Evolutionary conservation across 2,329 filamentous ascomycete genomes (phyloP), one percentile per base, ranked within the genome.

Genomic region (Cryphonectria radicalis): DNA sequence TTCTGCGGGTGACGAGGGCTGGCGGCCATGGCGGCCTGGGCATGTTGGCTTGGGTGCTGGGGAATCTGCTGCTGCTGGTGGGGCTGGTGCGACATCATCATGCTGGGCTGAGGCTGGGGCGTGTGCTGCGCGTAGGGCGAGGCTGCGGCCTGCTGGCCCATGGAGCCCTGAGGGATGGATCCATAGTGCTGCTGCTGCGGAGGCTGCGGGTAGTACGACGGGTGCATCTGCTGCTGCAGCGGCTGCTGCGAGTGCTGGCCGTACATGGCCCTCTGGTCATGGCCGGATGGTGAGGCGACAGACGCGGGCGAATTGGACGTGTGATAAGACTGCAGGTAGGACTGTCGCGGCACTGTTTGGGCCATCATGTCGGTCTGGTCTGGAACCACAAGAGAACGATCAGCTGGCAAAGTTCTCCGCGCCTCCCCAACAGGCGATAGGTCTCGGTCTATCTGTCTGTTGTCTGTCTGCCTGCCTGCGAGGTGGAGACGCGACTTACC

Each of bases 271-370:
- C 95, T 88, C 83, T 97, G 93, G 79, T 98, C 95, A 82, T 97
- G 94, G 70, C 90, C 88, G 71, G 94, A 93, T 32, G 94, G 92
- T 46, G 95, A 98, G 74, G 95, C 93, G 77, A 98, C 95, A 66
- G 95, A 97, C 55, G 94, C 93, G 65, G 95, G 95, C 69, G 95
- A 97, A 82, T 95, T 97, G 70, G 95, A 97, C 84, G 95, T 97
- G 81, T 98, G 93, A 80, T 98, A 98, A 79, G 97, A 97, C 73
- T 94, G 93, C 76, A 95, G 95, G 80, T 97, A 97, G 63, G 91
- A 88, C 76, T 91, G 89, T 81, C 91, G 89, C 82, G 93, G 92
- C 93, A 90, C 87, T 74, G 84, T 84, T 77, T 88, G 86, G 83
- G 91, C 91, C 87, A 89, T 91, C 85, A 91, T 91, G 75, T 90